Evolutionary conservation across 495 filamentous ascomycete genomes (phyloP).

Genomic region (Platismatia glauca): DNA sequence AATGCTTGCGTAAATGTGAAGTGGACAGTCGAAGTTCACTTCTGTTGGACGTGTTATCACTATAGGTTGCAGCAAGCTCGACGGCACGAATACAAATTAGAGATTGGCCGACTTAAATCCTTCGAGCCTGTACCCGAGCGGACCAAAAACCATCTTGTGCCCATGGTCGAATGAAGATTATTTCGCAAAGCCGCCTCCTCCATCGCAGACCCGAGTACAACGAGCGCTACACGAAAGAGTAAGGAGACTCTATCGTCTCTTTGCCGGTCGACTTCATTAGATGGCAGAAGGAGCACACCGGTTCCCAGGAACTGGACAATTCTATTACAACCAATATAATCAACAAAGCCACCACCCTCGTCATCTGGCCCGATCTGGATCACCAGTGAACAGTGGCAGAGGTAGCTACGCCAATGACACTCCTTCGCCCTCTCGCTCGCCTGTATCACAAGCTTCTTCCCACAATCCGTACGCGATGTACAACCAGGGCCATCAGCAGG

Average conservation of each 20-base stretch:
- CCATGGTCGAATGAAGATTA: constrained; percentile 16
- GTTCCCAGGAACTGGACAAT: constrained; percentile 56
- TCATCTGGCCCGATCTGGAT: constrained; percentile 48
- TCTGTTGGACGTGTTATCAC: not conserved
- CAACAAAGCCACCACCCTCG: constrained; percentile 40
- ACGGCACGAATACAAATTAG: not conserved
- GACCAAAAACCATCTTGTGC: constrained; percentile 1
- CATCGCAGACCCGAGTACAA: constrained; percentile 4
- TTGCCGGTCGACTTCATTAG: constrained; percentile 47
- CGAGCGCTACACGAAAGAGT: not conserved
- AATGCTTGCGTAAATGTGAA: not conserved
- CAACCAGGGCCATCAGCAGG: constrained; percentile 67
- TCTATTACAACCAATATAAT: constrained; percentile 48
- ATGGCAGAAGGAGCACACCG: constrained; percentile 82
- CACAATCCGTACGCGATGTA: constrained; percentile 70
- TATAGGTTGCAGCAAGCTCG: not conserved
- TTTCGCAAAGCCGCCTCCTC: constrained; percentile 5
- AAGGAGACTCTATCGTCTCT: constrained; percentile 16
- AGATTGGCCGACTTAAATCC: not conserved
- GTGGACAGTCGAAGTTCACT: not conserved
- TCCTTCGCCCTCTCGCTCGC: constrained; percentile 61
- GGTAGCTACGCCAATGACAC: constrained; percentile 45
- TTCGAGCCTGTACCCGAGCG: not conserved
- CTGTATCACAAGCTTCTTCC: constrained; percentile 56
- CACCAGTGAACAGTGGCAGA: constrained; percentile 40